These are phyloP conservation scores for Phytophthora multivora DNA, from an alignment of 352 stramenopile genomes.

Conservation along the genomic window DNA sequence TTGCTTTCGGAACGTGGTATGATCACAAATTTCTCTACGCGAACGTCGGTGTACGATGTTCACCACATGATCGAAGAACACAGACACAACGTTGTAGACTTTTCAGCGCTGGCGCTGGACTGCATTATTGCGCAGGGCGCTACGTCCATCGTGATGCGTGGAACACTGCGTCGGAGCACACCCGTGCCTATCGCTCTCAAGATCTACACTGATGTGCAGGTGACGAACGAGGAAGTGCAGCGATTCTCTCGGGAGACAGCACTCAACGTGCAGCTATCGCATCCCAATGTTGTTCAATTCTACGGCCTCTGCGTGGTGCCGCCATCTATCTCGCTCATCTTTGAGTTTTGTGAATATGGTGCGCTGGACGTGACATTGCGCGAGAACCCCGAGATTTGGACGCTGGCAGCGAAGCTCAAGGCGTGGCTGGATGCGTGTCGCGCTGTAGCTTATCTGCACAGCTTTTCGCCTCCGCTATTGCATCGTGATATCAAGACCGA, in stretches of 20 bases:
- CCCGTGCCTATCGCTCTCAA: slow-evolving; percentile 75
- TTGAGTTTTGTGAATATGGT: slow-evolving; percentile 88
- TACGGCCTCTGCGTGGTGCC: slow-evolving; percentile 83
- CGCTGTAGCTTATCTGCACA: slow-evolving; percentile 84
- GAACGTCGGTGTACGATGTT: slow-evolving; percentile 88
- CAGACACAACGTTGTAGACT: slow-evolving; percentile 82
- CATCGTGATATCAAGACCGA: slow-evolving; percentile 89
- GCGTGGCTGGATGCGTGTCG: slow-evolving; percentile 85
- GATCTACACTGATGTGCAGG: slow-evolving; percentile 85
- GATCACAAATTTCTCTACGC: slow-evolving; percentile 89
- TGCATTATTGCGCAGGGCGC: slow-evolving; percentile 81
- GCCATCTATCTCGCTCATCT: slow-evolving; percentile 85
- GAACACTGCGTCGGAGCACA: slow-evolving; percentile 51
- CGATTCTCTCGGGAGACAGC: slow-evolving; percentile 84
- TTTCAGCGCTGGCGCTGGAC: slow-evolving; percentile 70
- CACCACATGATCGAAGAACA: slow-evolving; percentile 90
- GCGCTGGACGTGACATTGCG: slow-evolving; percentile 65
- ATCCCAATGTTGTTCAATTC: slow-evolving; percentile 86
- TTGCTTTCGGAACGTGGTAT: slow-evolving; percentile 82
- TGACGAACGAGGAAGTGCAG: slow-evolving; percentile 83
- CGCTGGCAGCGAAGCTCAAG: slow-evolving; percentile 76
- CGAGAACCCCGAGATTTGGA: slow-evolving; percentile 58
- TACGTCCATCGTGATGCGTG: slow-evolving; percentile 86
- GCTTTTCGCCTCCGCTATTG: slow-evolving; percentile 77
- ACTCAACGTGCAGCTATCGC: slow-evolving; percentile 79